Conservation (phyloP, 768 basidiomycete genomes). For the Cyclocybe aegerita region DNA sequence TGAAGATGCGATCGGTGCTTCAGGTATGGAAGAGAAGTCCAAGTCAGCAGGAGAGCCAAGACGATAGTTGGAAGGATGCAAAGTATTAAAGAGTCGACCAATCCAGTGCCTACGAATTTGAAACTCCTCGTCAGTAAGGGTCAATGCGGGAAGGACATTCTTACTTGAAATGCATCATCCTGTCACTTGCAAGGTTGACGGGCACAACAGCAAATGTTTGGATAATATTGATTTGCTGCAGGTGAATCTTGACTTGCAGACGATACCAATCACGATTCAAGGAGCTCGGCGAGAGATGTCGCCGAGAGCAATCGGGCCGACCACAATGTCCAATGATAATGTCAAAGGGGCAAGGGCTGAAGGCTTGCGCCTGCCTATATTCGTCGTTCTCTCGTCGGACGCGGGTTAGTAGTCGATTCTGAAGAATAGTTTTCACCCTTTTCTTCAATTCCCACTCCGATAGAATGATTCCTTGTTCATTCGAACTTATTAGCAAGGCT, state of each 20-base stretch:
- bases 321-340: slow-evolving; percentile 14
- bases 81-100: slow-evolving; percentile 41
- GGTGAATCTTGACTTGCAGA: slow-evolving; percentile 17
- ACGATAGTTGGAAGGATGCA: slow-evolving; percentile 43
- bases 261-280: slow-evolving; percentile 17
- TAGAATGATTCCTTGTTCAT: slow-evolving; percentile 14
- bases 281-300: slow-evolving; percentile 9
- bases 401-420: slow-evolving; percentile 7
- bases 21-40: slow-evolving; percentile 36
- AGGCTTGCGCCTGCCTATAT: slow-evolving; percentile 10
- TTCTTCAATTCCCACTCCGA: slow-evolving; percentile 10
- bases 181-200: neutral
- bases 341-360: slow-evolving; percentile 17
- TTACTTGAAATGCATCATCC: slow-evolving; percentile 21
- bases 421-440: slow-evolving; percentile 11
- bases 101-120: slow-evolving; percentile 39
- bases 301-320: slow-evolving; percentile 13
- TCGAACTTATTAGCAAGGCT: neutral
- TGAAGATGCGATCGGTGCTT: slow-evolving; percentile 33
- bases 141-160: neutral
- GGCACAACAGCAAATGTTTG: slow-evolving; percentile 2
- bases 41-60: slow-evolving; percentile 45
- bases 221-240: slow-evolving; percentile 19
- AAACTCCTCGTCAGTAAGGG: too few species aligned
- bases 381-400: slow-evolving; percentile 10